phyloP scores from a whole-genome alignment of 2,329 filamentous ascomycete genomes.

The Diaporthe capsici region DNA sequence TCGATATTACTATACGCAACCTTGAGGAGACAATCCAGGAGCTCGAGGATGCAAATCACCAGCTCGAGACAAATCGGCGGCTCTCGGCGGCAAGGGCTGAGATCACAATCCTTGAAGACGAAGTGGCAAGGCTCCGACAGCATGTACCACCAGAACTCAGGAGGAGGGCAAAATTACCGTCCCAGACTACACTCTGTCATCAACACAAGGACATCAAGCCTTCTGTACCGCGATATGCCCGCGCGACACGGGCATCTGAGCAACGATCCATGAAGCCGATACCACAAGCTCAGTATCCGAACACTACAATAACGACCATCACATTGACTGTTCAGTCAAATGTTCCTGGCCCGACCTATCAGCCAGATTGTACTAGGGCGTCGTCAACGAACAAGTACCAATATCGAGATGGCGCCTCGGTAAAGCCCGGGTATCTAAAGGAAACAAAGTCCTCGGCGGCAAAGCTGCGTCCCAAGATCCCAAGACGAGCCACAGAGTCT shows the following conservation, averaged over 20 bases:
- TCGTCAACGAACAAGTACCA: not conserved
- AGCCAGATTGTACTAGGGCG: not conserved
- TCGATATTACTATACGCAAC: not conserved
- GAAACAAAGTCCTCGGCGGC: not conserved
- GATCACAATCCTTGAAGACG: not conserved
- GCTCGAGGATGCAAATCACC: not conserved
- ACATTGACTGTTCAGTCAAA: not conserved
- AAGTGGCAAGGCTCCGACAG: not conserved
- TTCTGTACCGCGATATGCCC: not conserved
- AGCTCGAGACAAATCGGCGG: not conserved
- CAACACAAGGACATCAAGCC: not conserved
- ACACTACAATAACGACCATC: not conserved
- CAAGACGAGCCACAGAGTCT: too few species aligned
- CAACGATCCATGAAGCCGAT: not conserved
- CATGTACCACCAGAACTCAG: not conserved
- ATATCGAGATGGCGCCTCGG: not conserved
- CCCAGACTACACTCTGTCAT: not conserved
- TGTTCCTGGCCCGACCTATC: not conserved
- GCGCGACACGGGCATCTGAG: not conserved
- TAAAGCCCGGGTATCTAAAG: not conserved
- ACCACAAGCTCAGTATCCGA: not conserved
- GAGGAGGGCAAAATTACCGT: not conserved
- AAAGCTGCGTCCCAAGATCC: not conserved
- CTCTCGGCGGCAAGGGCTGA: not conserved
- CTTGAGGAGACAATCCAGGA: not conserved